A percentile compares a stretch with the other conserved stretches of the same genome.
These are phyloP conservation scores for Magnaporthiopsis poae DNA, from an alignment of 2,329 filamentous ascomycete species.

Conservation along the genomic window DNA sequence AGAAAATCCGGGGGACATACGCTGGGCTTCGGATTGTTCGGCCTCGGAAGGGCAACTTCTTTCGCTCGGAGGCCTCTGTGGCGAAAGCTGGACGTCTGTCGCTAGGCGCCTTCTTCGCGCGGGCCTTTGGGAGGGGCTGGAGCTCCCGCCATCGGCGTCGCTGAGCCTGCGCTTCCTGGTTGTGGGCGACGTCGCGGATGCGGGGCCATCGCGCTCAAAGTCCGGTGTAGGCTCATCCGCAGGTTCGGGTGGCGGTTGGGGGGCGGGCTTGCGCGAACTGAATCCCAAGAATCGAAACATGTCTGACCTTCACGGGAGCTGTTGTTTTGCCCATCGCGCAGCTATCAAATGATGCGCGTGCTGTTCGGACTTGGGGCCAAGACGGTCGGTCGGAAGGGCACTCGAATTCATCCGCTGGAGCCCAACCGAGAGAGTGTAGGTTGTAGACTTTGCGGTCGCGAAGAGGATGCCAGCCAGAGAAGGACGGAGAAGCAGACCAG, in stretches of 20 bases:
- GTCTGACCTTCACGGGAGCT: not conserved
- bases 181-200: too few species aligned
- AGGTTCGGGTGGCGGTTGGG: not conserved
- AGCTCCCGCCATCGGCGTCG: not conserved
- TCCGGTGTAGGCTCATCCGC: not conserved
- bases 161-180: not conserved
- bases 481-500: too few species aligned
- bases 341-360: not conserved
- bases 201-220: not conserved
- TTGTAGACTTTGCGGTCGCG: too few species aligned
- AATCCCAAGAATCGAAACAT: not conserved
- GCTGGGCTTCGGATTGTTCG: not conserved
- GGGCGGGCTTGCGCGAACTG: not conserved
- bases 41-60: not conserved
- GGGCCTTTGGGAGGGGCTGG: not conserved
- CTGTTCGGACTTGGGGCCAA: not conserved
- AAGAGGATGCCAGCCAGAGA: too few species aligned
- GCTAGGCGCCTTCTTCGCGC: not conserved
- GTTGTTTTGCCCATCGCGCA: not conserved
- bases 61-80: not conserved
- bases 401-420: not conserved
- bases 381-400: not conserved
- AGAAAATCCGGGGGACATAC: not conserved
- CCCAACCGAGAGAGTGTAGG: not conserved
- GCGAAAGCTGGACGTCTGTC: not conserved